Percentiles rank a stretch among this genome's conserved stretches.
Conservation (phyloP, 768 basidiomycete species). For the Panaeolus cyanescens region DNA sequence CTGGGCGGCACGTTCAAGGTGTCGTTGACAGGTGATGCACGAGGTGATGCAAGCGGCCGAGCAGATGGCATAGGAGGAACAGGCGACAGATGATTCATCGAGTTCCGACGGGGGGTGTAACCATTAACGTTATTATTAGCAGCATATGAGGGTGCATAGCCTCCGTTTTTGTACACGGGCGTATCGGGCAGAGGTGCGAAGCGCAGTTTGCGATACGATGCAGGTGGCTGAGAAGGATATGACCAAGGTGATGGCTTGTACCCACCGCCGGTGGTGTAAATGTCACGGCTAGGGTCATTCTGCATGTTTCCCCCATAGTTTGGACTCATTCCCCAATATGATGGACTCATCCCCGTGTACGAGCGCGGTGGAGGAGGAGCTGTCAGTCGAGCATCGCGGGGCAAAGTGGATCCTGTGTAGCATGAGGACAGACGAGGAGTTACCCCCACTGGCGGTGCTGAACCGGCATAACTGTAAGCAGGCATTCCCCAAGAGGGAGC, state of each 20-base stretch:
- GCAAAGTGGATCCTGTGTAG: background rate
- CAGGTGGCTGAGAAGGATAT: conserved; percentile 1
- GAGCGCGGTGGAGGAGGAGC: conserved; percentile 1
- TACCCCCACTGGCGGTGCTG: background rate
- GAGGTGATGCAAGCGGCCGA: background rate
- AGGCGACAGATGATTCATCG: background rate
- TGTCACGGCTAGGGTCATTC: background rate
- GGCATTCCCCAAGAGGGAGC: background rate
- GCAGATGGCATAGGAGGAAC: background rate
- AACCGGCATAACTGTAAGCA: background rate
- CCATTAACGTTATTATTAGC: background rate
- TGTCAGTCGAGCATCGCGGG: background rate
- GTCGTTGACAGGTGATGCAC: background rate
- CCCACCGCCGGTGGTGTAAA: background rate
- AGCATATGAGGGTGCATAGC: conserved; percentile 3
- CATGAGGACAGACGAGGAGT: background rate
- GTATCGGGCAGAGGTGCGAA: conserved; percentile 17
- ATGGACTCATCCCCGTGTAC: background rate
- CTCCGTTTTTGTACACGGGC: background rate
- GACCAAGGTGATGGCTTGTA: background rate
- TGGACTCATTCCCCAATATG: background rate
- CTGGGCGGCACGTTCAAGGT: background rate
- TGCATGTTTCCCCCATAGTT: background rate
- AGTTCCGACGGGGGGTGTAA: background rate
- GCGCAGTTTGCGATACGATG: conserved; percentile 10